Percentiles rank a stretch among this genome's conserved stretches.
Evolutionary conservation across 352 stramenopile genomes (phyloP).

Genomic region (Phytophthora sansomeana): DNA sequence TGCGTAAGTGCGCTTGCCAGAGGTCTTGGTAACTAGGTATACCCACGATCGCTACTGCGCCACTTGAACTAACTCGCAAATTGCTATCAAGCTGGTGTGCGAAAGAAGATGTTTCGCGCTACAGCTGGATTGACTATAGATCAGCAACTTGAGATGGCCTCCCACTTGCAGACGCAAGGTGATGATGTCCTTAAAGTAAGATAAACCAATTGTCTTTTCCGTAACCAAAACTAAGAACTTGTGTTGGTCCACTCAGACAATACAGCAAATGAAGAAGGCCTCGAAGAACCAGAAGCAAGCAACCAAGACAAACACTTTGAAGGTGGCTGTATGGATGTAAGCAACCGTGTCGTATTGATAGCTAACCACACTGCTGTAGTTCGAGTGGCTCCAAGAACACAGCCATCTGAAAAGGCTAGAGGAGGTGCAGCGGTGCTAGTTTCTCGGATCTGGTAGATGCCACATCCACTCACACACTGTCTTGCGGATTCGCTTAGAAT

Average conservation of each 20-base stretch:
- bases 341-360: constrained; percentile 2
- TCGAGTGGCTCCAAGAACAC: constrained; percentile 78
- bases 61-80: constrained; percentile 1
- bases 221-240: background rate
- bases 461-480: background rate
- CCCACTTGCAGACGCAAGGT: constrained; percentile 54
- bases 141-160: constrained; percentile 66
- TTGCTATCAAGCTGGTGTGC: constrained; percentile 21
- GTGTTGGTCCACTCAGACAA: constrained; percentile 41
- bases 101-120: constrained; percentile 75
- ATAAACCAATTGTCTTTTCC: background rate
- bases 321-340: constrained; percentile 35
- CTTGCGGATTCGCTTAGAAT: constrained; percentile 33
- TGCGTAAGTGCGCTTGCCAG: constrained; percentile 6
- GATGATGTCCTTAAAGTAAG: constrained; percentile 66
- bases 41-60: too few relatives aligned
- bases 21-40: background rate
- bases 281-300: constrained; percentile 67
- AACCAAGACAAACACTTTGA: constrained; percentile 66
- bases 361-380: constrained; percentile 30
- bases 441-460: background rate
- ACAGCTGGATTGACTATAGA: constrained; percentile 69
- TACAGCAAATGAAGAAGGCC: constrained; percentile 69
- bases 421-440: constrained; percentile 38
- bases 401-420: constrained; percentile 69